Conservation (phyloP, 2,329 filamentous ascomycete genomes). For the Fusarium coffeatum region DNA sequence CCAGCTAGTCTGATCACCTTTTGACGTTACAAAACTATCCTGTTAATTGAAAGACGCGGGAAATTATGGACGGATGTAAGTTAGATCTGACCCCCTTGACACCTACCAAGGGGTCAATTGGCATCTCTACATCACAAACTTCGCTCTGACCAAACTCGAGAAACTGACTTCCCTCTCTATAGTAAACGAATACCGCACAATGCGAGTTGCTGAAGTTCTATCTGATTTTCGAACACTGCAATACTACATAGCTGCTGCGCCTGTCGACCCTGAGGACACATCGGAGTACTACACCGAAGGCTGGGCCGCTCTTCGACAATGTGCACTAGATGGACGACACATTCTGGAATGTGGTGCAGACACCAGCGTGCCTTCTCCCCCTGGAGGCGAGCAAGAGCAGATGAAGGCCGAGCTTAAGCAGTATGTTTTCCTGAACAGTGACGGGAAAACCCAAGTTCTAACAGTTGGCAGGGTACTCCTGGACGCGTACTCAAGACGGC, state of each 20-base stretch:
- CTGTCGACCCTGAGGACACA: conserved; percentile 64
- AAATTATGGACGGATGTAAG: conserved; percentile 47
- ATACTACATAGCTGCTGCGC: conserved; percentile 69
- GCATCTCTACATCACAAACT: conserved; percentile 1
- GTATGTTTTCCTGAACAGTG: conserved; percentile 53
- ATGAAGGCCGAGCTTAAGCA: conserved; percentile 71
- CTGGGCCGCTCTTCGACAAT: conserved; percentile 71
- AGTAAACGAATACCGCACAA: conserved; percentile 71
- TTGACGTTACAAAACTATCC: conserved; percentile 11
- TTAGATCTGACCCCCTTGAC: conserved; percentile 23
- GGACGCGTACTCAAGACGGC: conserved; percentile 70
- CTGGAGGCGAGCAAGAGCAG: conserved; percentile 69
- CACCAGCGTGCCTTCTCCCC: conserved; percentile 65
- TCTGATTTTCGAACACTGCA: conserved; percentile 71
- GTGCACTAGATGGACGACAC: conserved; percentile 70
- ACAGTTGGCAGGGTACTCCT: conserved; percentile 61
- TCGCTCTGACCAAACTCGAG: background rate
- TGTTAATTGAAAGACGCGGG: conserved; percentile 5
- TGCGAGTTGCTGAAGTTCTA: conserved; percentile 71
- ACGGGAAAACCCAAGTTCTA: conserved; percentile 1
- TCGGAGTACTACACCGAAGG: conserved; percentile 73
- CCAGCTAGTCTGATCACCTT: conserved; percentile 7
- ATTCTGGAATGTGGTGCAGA: conserved; percentile 74
- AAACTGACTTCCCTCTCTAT: conserved; percentile 36
- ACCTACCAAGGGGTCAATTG: conserved; percentile 12